Percentiles rank a stretch among this genome's conserved stretches.
Evolutionary conservation across 495 filamentous ascomycete genomes (phyloP).

Genomic region (Talaromyces thailandensis): DNA sequence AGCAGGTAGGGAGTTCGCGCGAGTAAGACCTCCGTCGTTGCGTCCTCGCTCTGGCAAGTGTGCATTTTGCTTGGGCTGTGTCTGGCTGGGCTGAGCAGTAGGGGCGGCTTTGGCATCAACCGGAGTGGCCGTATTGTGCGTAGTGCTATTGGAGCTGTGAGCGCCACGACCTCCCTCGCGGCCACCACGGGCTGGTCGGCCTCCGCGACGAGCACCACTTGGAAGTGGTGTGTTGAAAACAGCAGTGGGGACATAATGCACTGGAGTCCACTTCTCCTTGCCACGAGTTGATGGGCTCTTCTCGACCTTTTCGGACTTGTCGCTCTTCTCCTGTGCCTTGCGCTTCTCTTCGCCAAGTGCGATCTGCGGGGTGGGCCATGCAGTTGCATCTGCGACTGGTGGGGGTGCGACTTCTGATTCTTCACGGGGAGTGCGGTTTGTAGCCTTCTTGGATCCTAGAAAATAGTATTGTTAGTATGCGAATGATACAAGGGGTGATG

Average conservation of each 20-base stretch:
- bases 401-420: constrained; percentile 33
- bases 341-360: constrained; percentile 67
- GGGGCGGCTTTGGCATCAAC: constrained; percentile 17
- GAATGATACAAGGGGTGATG: neutral
- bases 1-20: constrained; percentile 34
- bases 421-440: constrained; percentile 36
- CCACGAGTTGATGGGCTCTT: constrained; percentile 42
- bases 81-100: constrained; percentile 13
- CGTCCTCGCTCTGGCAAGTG: constrained; percentile 28
- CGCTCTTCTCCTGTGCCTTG: constrained; percentile 52
- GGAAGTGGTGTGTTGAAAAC: constrained; percentile 78
- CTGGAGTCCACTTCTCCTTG: constrained; percentile 64
- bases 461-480: neutral
- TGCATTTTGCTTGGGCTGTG: constrained; percentile 20
- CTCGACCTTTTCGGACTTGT: constrained; percentile 62
- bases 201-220: constrained; percentile 50
- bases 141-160: constrained; percentile 31
- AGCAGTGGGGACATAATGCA: constrained; percentile 67
- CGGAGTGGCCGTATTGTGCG: constrained; percentile 32
- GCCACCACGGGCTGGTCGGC: constrained; percentile 43
- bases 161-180: constrained; percentile 40
- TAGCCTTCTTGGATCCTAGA: constrained; percentile 9
- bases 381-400: constrained; percentile 60
- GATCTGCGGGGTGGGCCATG: constrained; percentile 86
- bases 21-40: constrained; percentile 25